Percentiles rank a stretch among this genome's conserved stretches.
Evolutionary conservation across 1,139 yeast species (phyloP).

Genomic region (Kodamaea sp.): DNA sequence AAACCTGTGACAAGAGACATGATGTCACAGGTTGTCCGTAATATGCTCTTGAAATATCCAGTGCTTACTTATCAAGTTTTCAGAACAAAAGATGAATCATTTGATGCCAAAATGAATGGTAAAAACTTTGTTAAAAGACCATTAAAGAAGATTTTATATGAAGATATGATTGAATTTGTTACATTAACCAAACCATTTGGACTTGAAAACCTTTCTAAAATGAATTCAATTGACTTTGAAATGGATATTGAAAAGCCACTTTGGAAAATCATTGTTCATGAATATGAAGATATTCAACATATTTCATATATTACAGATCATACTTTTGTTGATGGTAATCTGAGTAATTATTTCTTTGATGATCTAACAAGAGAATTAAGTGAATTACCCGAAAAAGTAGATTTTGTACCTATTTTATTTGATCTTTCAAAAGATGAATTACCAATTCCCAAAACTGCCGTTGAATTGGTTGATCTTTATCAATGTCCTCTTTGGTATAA

Average conservation of each 20-base stretch:
- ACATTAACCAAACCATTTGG: constrained; percentile 1
- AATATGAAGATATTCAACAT: constrained; percentile 6
- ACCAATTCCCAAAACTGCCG: constrained; percentile 1
- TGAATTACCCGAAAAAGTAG: too few species aligned
- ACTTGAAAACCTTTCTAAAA: constrained; percentile 1
- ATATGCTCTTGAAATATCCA: too few species aligned
- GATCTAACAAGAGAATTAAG: constrained; percentile 5
- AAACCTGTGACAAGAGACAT: too few species aligned
- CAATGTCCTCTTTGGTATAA: constrained; percentile 11
- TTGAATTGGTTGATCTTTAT: constrained; percentile 10
- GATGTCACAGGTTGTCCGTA: too few species aligned
- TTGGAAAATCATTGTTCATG: constrained; percentile 5
- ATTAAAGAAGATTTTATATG: constrained; percentile 6
- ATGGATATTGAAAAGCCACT: constrained; percentile 5
- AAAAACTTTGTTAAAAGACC: constrained; percentile 10
- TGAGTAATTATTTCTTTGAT: constrained; percentile 5
- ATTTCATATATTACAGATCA: constrained; percentile 7
- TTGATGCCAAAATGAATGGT: constrained; percentile 5
- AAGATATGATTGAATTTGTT: constrained; percentile 8
- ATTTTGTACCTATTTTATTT: too few species aligned
- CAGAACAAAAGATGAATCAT: too few species aligned
- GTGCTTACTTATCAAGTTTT: too few species aligned
- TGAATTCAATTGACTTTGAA: constrained; percentile 4
- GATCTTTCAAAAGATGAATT: too few species aligned
- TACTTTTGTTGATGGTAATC: constrained; percentile 8